These are phyloP conservation scores for Acephala macrosclerotiorum DNA, from an alignment of 2,329 filamentous ascomycete genomes.

Conservation along the genomic window DNA sequence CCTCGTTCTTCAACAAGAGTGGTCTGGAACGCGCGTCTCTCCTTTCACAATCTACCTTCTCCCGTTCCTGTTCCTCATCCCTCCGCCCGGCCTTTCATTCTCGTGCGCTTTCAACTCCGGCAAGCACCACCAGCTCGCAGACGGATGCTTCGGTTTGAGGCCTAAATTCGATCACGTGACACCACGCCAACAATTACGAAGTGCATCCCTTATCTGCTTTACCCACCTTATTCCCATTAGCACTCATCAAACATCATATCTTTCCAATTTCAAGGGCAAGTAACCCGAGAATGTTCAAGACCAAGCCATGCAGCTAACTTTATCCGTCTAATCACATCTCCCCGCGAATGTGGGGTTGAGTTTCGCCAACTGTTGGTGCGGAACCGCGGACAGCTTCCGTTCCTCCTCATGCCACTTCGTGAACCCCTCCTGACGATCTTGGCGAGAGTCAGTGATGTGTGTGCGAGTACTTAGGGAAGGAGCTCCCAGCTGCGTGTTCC, in stretches of 20 bases:
- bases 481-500: background rate
- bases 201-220: background rate
- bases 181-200: no score
- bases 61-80: background rate
- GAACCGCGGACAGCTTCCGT: slow-evolving; percentile 16
- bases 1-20: background rate
- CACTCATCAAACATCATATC: background rate
- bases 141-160: no score
- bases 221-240: background rate
- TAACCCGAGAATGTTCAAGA: background rate
- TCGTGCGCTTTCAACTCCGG: no score
- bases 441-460: background rate
- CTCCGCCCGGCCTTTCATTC: no score
- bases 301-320: background rate
- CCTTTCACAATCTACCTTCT: background rate
- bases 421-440: slow-evolving; percentile 14
- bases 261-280: background rate
- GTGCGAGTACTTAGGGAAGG: background rate
- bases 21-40: background rate
- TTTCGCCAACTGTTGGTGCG: slow-evolving; percentile 1
- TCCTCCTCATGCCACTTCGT: slow-evolving; percentile 7
- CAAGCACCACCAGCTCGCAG: no score
- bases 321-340: slow-evolving; percentile 2
- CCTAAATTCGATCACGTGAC: no score
- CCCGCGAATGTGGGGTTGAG: background rate